These are phyloP conservation scores for Suillus tomentosus DNA, from an alignment of 768 basidiomycete species.

Conservation along the genomic window DNA sequence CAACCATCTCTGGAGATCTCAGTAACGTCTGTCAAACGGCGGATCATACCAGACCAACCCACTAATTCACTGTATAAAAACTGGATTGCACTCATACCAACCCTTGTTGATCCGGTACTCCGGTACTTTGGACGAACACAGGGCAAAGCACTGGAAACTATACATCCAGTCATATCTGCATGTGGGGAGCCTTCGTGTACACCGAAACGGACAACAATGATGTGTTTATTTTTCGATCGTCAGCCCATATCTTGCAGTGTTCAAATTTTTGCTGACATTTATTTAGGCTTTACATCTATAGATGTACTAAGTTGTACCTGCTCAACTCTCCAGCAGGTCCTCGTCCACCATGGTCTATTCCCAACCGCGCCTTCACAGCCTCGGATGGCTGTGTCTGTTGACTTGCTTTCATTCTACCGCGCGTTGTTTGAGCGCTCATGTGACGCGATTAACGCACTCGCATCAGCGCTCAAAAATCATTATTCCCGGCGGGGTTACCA, in stretches of 20 bases:
- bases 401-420: slow-evolving; percentile 35
- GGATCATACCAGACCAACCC: neutral
- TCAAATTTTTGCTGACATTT: neutral
- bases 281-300: neutral
- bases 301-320: neutral
- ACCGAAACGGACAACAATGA: neutral
- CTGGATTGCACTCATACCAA: neutral
- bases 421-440: slow-evolving; percentile 39
- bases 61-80: neutral
- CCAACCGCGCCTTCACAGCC: slow-evolving; percentile 30
- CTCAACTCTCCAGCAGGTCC: neutral
- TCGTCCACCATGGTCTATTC: slow-evolving; percentile 31
- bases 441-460: slow-evolving; percentile 24
- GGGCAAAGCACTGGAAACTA: neutral
- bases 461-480: neutral
- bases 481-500: slow-evolving; percentile 19
- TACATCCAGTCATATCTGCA: neutral
- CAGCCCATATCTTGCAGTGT: neutral
- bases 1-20: neutral
- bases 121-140: neutral
- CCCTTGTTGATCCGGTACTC: neutral
- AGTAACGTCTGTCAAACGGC: neutral
- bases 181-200: neutral
- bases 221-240: neutral
- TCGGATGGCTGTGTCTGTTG: slow-evolving; percentile 22